phyloP scores from a whole-genome alignment of 257 asterid genomes.

The Solanum gracilifrons region DNA sequence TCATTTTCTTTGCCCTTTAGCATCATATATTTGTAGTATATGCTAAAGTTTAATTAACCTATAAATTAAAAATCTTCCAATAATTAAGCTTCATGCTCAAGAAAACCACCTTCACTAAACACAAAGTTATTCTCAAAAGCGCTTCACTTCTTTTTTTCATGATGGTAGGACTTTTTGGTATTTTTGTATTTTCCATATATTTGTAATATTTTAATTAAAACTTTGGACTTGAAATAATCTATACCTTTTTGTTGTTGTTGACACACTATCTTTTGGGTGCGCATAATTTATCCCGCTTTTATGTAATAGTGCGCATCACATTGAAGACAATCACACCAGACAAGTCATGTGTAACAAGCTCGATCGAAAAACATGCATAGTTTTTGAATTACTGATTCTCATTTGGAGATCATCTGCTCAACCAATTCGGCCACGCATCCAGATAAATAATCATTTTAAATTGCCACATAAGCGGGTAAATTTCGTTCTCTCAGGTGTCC shows the following conservation, averaged over 20 bases:
- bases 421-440: background rate
- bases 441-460: background rate
- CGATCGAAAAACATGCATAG: background rate
- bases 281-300: fast-evolving
- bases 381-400: background rate
- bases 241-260: background rate
- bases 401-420: background rate
- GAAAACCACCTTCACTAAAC: background rate
- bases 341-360: background rate
- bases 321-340: background rate
- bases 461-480: background rate
- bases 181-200: background rate
- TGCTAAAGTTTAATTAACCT: background rate
- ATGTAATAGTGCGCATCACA: background rate
- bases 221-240: background rate
- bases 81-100: background rate
- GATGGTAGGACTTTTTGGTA: background rate
- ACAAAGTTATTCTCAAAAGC: background rate
- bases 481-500: background rate
- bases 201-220: background rate
- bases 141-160: background rate
- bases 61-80: background rate
- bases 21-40: background rate
- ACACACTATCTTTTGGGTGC: background rate
- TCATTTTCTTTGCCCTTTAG: background rate